These are phyloP conservation scores for Silene uniflora DNA, from an alignment of 148 eudicot species.

Conservation along the genomic window DNA sequence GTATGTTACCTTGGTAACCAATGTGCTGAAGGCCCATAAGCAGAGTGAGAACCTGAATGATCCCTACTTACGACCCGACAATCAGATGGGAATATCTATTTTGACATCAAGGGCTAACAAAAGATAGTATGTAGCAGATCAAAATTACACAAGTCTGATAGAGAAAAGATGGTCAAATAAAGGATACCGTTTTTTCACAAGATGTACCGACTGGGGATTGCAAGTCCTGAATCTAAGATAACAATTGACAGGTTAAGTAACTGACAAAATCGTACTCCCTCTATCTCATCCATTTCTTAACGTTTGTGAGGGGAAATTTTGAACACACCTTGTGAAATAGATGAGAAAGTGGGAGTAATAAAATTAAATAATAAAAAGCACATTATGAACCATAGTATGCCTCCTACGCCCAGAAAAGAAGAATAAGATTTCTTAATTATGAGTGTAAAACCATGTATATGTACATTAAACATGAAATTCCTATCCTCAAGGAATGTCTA, in stretches of 20 bases:
- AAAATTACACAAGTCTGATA: slow-evolving; percentile 1
- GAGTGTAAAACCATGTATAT: slow-evolving; percentile 3
- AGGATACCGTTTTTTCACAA: slow-evolving; percentile 59
- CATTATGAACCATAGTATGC: not conserved
- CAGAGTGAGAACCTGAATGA: slow-evolving; percentile 43
- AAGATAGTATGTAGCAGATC: not conserved
- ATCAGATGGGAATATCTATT: slow-evolving; percentile 56
- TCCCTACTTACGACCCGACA: slow-evolving; percentile 50
- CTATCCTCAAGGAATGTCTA: not conserved
- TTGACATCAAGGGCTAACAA: slow-evolving; percentile 37
- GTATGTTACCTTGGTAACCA: slow-evolving; percentile 66
- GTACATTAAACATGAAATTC: not conserved
- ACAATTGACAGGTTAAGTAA: slow-evolving; percentile 16
- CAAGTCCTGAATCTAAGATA: slow-evolving; percentile 61
- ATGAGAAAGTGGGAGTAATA: too few species aligned
- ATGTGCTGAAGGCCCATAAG: slow-evolving; percentile 49
- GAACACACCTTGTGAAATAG: too few species aligned
- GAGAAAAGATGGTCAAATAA: slow-evolving; percentile 8
- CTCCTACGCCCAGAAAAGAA: not conserved
- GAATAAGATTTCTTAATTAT: not conserved
- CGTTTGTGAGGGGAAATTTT: too few species aligned
- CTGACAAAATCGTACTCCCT: not conserved
- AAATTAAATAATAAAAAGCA: not conserved
- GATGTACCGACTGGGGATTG: slow-evolving; percentile 42
- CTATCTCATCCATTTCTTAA: too few species aligned